Conservation (phyloP, 192 early-diverging fungal species). For the Rhizoclosmatium globosum region DNA sequence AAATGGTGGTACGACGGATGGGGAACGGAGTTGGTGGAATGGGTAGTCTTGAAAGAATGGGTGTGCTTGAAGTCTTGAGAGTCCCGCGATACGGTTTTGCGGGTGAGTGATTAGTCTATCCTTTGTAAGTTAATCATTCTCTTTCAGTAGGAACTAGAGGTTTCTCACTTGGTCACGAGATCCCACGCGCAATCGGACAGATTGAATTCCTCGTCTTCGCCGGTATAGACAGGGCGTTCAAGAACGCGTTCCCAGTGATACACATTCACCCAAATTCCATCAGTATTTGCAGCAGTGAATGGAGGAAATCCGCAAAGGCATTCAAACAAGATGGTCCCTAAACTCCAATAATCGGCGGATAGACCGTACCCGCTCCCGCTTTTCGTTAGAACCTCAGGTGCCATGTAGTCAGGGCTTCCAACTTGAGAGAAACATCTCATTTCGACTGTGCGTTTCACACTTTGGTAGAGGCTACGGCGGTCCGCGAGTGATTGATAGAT, state of each 20-base stretch:
- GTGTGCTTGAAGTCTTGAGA: conserved; percentile 37
- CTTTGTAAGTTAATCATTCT: background rate
- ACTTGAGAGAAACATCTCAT: conserved; percentile 81
- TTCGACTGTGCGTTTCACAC: conserved; percentile 44
- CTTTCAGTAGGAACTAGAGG: background rate
- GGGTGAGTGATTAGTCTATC: conserved; percentile 39
- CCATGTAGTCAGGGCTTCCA: conserved; percentile 95
- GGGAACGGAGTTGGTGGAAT: conserved; percentile 38
- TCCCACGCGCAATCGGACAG: conserved; percentile 80
- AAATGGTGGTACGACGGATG: conserved; percentile 46
- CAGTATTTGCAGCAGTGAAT: conserved; percentile 70
- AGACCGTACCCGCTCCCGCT: conserved; percentile 66
- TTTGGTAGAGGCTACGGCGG: conserved; percentile 52
- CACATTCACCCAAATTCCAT: conserved; percentile 87
- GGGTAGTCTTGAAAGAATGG: conserved; percentile 51
- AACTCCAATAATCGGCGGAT: conserved; percentile 78
- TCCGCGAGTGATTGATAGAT: conserved; percentile 40
- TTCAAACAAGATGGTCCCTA: conserved; percentile 84
- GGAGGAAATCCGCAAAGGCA: conserved; percentile 77
- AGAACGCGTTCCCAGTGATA: conserved; percentile 74
- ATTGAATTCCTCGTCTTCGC: conserved; percentile 80
- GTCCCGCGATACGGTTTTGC: conserved; percentile 33
- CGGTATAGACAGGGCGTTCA: conserved; percentile 80
- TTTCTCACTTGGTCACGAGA: conserved; percentile 64
- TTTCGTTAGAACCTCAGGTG: conserved; percentile 80